Percentiles rank a stretch among this genome's conserved stretches.
These are phyloP conservation scores for Hanseniaspora uvarum DNA, from an alignment of 1,139 yeast genomes.

Conservation along the genomic window DNA sequence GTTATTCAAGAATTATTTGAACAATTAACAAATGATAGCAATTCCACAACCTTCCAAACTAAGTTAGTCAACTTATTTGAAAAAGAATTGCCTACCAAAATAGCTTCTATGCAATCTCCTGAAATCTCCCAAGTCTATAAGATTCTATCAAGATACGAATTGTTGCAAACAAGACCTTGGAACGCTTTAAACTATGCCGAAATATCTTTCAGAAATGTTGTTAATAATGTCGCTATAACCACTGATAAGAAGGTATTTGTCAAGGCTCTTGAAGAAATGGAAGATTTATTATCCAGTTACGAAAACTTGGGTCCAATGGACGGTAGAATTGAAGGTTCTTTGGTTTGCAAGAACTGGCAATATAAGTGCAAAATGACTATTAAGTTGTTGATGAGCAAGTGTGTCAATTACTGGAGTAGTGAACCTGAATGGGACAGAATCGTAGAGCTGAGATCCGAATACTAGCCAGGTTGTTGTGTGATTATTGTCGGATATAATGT, in stretches of 20 bases:
- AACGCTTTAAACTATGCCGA: slow-evolving; percentile 75
- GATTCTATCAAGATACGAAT: slow-evolving; percentile 67
- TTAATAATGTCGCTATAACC: slow-evolving; percentile 56
- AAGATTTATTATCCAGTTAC: slow-evolving; percentile 76
- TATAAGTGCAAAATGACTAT: slow-evolving; percentile 68
- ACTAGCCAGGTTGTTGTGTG: not conserved
- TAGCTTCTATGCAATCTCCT: slow-evolving; percentile 58
- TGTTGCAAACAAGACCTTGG: slow-evolving; percentile 88
- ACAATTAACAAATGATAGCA: slow-evolving; percentile 47
- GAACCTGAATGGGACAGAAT: slow-evolving; percentile 67
- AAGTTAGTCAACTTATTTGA: slow-evolving; percentile 63
- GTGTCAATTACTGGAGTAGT: slow-evolving; percentile 70
- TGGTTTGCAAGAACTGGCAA: slow-evolving; percentile 87
- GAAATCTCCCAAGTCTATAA: slow-evolving; percentile 54
- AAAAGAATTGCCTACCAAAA: slow-evolving; percentile 33
- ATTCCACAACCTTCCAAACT: slow-evolving; percentile 44
- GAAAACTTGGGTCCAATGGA: slow-evolving; percentile 77
- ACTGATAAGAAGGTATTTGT: slow-evolving; percentile 59
- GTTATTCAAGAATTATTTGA: slow-evolving; percentile 67
- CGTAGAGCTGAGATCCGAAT: slow-evolving; percentile 43
- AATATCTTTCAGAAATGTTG: slow-evolving; percentile 68
- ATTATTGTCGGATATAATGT: not conserved
- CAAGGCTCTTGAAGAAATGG: slow-evolving; percentile 69
- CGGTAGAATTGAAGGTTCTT: slow-evolving; percentile 62
- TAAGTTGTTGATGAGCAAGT: slow-evolving; percentile 68